These are phyloP conservation scores for Bruguiera gymnorhiza DNA, from an alignment of 345 rosid species.

Conservation along the genomic window DNA sequence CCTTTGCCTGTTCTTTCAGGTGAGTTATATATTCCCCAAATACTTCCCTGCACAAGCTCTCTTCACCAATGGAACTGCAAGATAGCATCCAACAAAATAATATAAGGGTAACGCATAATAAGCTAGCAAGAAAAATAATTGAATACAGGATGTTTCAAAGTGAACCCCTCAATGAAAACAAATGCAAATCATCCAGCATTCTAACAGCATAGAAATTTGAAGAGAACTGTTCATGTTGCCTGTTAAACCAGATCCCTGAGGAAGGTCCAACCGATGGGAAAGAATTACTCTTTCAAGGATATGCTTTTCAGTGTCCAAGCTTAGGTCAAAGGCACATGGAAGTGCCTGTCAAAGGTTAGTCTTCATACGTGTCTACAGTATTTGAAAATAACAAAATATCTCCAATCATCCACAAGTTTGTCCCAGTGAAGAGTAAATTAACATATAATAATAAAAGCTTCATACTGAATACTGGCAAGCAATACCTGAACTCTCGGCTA, in stretches of 20 bases:
- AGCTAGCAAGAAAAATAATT: neutral
- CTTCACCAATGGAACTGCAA: conserved; percentile 70
- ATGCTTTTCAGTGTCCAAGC: no score
- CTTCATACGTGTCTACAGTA: no score
- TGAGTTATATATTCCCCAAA: conserved; percentile 63
- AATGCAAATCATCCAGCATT: neutral
- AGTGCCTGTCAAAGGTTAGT: no score
- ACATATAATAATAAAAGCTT: neutral
- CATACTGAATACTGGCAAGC: neutral
- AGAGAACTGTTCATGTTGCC: no score
- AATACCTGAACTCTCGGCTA: conserved; percentile 81
- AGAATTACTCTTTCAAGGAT: no score
- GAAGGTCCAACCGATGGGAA: no score
- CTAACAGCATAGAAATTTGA: neutral
- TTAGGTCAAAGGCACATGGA: no score
- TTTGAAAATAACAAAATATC: no score
- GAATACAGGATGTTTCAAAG: neutral
- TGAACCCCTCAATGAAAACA: neutral
- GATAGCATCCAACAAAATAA: conserved; percentile 18
- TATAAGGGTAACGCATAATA: conserved; percentile 5
- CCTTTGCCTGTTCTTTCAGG: conserved; percentile 64
- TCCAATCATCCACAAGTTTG: neutral
- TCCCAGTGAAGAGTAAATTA: neutral
- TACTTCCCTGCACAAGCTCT: conserved; percentile 55
- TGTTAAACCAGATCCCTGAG: no score